Conservation (phyloP, 2,329 filamentous ascomycete genomes). For the Zasmidium angulare region DNA sequence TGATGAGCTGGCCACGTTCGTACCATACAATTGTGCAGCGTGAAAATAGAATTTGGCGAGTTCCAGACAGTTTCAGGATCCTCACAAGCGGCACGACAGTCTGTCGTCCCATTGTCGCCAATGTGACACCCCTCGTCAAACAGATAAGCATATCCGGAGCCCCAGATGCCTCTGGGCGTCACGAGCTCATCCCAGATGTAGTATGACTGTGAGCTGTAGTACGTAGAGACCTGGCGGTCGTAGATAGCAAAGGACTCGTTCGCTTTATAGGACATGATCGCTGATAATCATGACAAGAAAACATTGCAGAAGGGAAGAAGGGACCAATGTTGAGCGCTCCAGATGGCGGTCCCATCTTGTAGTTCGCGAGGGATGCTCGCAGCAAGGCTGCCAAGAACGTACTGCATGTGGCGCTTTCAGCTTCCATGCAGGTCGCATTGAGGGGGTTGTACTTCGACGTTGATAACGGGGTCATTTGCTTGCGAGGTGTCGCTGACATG, state of each 20-base stretch:
- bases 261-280: not conserved
- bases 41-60: not conserved
- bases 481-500: too few relatives aligned
- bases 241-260: not conserved
- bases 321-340: not conserved
- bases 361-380: too few relatives aligned
- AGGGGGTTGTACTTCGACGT: too few relatives aligned
- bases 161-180: not conserved
- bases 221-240: too few relatives aligned
- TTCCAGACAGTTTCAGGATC: not conserved
- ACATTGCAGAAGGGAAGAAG: not conserved
- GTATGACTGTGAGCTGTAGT: not conserved
- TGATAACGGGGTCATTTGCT: too few relatives aligned
- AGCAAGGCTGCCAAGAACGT: too few relatives aligned
- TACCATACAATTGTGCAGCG: slow-evolving; percentile 3
- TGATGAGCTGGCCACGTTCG: too few relatives aligned
- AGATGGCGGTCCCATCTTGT: too few relatives aligned
- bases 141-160: not conserved
- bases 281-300: not conserved
- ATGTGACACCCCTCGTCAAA: not conserved
- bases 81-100: not conserved
- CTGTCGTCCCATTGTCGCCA: not conserved
- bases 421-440: too few relatives aligned
- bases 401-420: too few relatives aligned
- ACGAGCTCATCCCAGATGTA: not conserved